Evolutionary conservation across 305 asterid species (phyloP).

Genomic region (Fraxinus albicans): DNA sequence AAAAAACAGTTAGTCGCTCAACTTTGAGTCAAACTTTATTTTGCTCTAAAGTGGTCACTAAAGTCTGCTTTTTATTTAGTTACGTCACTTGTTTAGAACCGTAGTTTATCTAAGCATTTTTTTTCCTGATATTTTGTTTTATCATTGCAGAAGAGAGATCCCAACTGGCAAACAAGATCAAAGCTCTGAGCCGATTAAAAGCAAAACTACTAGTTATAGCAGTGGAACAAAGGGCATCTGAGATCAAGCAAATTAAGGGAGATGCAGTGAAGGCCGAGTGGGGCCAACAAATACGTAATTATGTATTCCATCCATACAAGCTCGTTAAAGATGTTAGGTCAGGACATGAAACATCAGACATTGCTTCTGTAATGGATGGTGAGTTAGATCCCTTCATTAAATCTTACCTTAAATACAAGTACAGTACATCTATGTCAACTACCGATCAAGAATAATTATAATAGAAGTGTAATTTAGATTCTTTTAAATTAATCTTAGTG

Average conservation of each 20-base stretch:
- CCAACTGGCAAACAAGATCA: conserved; percentile 87
- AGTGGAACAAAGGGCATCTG: conserved; percentile 88
- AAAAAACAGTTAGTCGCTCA: background rate
- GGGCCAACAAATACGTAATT: conserved; percentile 98
- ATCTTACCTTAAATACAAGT: conserved; percentile 80
- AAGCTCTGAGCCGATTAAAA: conserved; percentile 81
- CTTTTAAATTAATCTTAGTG: background rate
- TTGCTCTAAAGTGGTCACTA: background rate
- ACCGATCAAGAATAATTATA: conserved; percentile 26
- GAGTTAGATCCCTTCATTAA: conserved; percentile 84
- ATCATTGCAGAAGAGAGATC: conserved; percentile 62
- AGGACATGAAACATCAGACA: conserved; percentile 75
- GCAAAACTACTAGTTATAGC: conserved; percentile 87
- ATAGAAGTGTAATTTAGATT: background rate
- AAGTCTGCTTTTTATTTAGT: background rate
- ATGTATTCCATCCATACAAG: conserved; percentile 96
- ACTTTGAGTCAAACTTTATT: background rate
- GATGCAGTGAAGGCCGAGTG: conserved; percentile 93
- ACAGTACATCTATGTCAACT: conserved; percentile 42
- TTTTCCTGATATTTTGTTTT: background rate
- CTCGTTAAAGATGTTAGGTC: conserved; percentile 89
- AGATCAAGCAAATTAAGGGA: conserved; percentile 95
- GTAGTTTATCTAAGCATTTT: background rate
- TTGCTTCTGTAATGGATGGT: conserved; percentile 78
- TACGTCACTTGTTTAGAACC: background rate